phyloP scores from a whole-genome alignment of 345 rosid genomes.

The Lenwebbia sp. region DNA sequence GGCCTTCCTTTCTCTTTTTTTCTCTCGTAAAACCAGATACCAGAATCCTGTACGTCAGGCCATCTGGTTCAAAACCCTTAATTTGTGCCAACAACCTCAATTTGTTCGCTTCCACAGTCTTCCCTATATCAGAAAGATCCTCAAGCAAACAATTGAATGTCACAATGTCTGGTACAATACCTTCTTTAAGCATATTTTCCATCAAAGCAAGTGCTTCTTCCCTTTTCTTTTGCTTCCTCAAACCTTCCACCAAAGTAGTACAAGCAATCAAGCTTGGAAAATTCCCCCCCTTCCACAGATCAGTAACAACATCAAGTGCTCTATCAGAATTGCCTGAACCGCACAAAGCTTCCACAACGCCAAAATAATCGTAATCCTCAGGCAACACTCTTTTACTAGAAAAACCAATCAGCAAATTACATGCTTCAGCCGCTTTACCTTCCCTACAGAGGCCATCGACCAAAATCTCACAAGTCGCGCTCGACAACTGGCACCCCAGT shows the following conservation, averaged over 20 bases:
- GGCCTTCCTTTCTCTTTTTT: conserved; percentile 51
- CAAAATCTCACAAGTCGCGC: conserved; percentile 74
- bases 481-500: conserved; percentile 42
- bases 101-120: conserved; percentile 42
- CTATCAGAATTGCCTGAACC: conserved; percentile 21
- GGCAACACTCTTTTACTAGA: conserved; percentile 49
- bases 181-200: conserved; percentile 56
- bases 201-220: conserved; percentile 39
- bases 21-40: conserved; percentile 50
- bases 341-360: conserved; percentile 53
- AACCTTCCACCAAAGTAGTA: conserved; percentile 67
- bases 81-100: conserved; percentile 53
- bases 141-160: conserved; percentile 67
- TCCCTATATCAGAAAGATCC: conserved; percentile 57
- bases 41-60: conserved; percentile 42
- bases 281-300: conserved; percentile 52
- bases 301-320: conserved; percentile 48
- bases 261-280: conserved; percentile 61
- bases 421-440: conserved; percentile 33
- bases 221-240: conserved; percentile 44
- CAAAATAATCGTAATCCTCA: conserved; percentile 37
- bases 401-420: conserved; percentile 54
- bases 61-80: conserved; percentile 57
- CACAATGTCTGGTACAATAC: conserved; percentile 52
- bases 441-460: conserved; percentile 63